A percentile compares a stretch with the other conserved stretches of the same genome.
phyloP scores from a whole-genome alignment of 176 grass and related monocot species.

The Triticum urartu region DNA sequence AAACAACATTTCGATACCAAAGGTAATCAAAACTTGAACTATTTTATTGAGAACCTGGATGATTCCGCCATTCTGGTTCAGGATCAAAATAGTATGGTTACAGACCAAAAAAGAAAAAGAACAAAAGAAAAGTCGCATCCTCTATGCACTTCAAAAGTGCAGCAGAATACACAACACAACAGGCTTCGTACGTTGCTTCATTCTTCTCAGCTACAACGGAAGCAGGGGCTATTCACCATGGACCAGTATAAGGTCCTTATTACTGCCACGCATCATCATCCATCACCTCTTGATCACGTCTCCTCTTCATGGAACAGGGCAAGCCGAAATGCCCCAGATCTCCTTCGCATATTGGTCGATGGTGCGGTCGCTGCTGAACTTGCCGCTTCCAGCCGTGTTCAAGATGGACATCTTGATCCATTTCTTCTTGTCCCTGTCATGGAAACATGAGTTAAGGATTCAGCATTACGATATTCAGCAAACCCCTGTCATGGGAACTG shows the following conservation, averaged over 20 bases:
- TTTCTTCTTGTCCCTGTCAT: constrained; percentile 78
- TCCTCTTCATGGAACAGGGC: constrained; percentile 49
- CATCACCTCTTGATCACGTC: neutral
- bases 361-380: constrained; percentile 98
- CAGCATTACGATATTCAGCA: neutral
- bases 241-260: constrained; percentile 36
- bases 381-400: constrained; percentile 91
- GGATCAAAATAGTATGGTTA: constrained; percentile 20
- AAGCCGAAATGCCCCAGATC: constrained; percentile 81
- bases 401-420: constrained; percentile 96
- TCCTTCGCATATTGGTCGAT: constrained; percentile 92
- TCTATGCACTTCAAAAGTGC: neutral
- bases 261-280: neutral
- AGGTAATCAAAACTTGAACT: too few species aligned
- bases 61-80: constrained; percentile 15
- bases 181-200: constrained; percentile 11
- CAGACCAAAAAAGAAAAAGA: constrained; percentile 26
- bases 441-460: constrained; percentile 13
- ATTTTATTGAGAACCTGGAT: constrained; percentile 17
- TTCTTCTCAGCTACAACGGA: constrained; percentile 20
- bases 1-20: too few species aligned
- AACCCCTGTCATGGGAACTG: neutral
- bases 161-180: neutral
- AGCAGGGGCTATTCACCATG: constrained; percentile 29
- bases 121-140: constrained; percentile 18